phyloP scores from a whole-genome alignment of 768 basidiomycete species.

The Auricularia sp. region DNA sequence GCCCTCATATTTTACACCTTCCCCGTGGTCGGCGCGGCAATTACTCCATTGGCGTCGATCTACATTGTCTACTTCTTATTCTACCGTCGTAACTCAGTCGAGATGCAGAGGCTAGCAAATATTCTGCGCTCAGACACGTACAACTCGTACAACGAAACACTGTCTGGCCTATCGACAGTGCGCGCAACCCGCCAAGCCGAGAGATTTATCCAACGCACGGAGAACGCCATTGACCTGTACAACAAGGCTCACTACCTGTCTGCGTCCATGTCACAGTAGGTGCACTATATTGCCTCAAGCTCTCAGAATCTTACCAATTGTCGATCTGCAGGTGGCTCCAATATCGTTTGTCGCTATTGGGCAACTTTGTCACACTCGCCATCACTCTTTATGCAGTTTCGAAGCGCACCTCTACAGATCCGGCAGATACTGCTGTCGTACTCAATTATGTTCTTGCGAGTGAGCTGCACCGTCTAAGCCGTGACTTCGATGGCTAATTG shows the following conservation, averaged over 20 bases:
- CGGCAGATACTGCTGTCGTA: slow-evolving; percentile 56
- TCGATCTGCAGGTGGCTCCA: slow-evolving; percentile 35
- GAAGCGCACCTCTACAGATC: slow-evolving; percentile 43
- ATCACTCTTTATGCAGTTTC: slow-evolving; percentile 62
- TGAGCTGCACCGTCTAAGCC: background rate
- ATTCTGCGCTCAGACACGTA: slow-evolving; percentile 50
- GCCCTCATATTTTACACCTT: slow-evolving; percentile 58
- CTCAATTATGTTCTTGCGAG: slow-evolving; percentile 37
- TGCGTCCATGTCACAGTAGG: slow-evolving; percentile 31
- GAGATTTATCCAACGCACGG: slow-evolving; percentile 40
- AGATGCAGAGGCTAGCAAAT: slow-evolving; percentile 58
- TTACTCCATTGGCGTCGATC: slow-evolving; percentile 40
- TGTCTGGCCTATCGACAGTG: slow-evolving; percentile 56
- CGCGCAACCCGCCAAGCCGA: slow-evolving; percentile 45
- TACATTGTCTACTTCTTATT: slow-evolving; percentile 46
- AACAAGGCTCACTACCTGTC: slow-evolving; percentile 59
- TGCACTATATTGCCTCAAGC: background rate
- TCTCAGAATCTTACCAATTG: too few species aligned
- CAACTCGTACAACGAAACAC: slow-evolving; percentile 45
- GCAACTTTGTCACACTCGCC: slow-evolving; percentile 54
- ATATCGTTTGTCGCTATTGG: slow-evolving; percentile 54
- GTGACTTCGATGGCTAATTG: background rate
- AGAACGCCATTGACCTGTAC: slow-evolving; percentile 45
- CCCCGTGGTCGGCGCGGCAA: slow-evolving; percentile 56
- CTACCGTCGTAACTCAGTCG: slow-evolving; percentile 53